Evolutionary conservation across 2,329 filamentous ascomycete genomes (phyloP).

Genomic region (Colletotrichum plurivorum): DNA sequence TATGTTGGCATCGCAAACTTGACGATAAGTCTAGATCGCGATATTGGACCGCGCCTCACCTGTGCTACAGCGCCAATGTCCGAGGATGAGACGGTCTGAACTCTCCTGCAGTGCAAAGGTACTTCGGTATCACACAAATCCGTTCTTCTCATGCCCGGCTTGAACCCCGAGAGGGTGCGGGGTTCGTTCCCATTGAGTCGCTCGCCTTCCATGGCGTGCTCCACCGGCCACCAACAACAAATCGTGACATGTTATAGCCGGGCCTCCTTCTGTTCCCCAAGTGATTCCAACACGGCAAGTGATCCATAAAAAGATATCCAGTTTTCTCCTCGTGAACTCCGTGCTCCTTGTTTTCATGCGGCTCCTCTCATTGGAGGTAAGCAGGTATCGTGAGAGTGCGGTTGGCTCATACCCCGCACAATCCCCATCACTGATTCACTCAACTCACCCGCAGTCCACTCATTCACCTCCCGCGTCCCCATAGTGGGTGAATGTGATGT

Average conservation of each 20-base stretch:
- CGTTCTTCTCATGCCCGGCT: background rate
- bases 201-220: background rate
- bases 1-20: no score
- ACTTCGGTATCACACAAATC: background rate
- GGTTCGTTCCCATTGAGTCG: slow-evolving; percentile 10
- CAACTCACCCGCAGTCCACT: no score
- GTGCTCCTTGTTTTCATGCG: background rate
- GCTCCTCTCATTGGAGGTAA: background rate
- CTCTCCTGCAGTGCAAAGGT: background rate
- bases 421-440: no score
- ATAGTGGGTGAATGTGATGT: background rate
- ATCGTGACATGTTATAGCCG: background rate
- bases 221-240: slow-evolving; percentile 11
- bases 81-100: background rate
- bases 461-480: background rate
- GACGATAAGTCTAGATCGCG: slow-evolving; percentile 47
- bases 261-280: no score
- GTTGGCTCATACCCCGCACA: slow-evolving; percentile 16
- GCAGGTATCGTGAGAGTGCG: slow-evolving; percentile 6
- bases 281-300: background rate
- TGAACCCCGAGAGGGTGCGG: slow-evolving; percentile 17
- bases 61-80: background rate
- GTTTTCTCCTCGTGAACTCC: slow-evolving; percentile 16
- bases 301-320: slow-evolving; percentile 9
- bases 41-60: background rate